Percentiles rank a stretch among this genome's conserved stretches.
Conservation (phyloP, 2,329 filamentous ascomycete species). For the Tolypocladium album region DNA sequence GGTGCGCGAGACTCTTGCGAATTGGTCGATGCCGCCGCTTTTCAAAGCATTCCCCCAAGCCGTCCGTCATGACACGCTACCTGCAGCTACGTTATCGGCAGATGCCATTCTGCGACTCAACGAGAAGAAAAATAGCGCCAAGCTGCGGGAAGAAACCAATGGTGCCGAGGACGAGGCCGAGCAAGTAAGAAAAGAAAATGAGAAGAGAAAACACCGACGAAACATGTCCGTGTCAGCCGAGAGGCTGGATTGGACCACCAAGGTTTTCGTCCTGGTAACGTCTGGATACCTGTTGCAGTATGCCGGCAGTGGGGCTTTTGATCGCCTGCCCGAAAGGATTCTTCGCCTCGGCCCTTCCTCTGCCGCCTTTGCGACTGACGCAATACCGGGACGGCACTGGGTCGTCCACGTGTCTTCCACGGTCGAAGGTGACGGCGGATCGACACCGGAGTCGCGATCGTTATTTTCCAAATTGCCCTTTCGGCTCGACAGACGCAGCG, state of each 20-base stretch:
- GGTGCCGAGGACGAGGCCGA: not conserved
- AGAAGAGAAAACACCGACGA: slow-evolving; percentile 37
- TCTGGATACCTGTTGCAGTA: slow-evolving; percentile 70
- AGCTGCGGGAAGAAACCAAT: slow-evolving; percentile 6
- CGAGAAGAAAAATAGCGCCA: slow-evolving; percentile 29
- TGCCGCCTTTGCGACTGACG: slow-evolving; percentile 69
- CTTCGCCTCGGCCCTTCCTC: slow-evolving; percentile 63
- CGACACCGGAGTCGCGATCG: slow-evolving; percentile 43
- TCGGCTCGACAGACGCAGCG: slow-evolving; percentile 43
- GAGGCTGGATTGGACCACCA: slow-evolving; percentile 56
- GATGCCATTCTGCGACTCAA: slow-evolving; percentile 58
- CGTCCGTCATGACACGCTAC: slow-evolving; percentile 61
- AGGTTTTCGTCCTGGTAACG: slow-evolving; percentile 61
- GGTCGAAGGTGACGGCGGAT: slow-evolving; percentile 46
- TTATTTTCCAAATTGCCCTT: slow-evolving; percentile 56
- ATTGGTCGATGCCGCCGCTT: slow-evolving; percentile 63
- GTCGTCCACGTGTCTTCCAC: slow-evolving; percentile 65
- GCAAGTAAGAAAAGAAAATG: slow-evolving; percentile 13
- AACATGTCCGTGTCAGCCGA: slow-evolving; percentile 27
- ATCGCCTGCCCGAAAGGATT: slow-evolving; percentile 64
- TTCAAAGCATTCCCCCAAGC: slow-evolving; percentile 84
- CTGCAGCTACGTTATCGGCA: slow-evolving; percentile 54
- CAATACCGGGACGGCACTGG: slow-evolving; percentile 71
- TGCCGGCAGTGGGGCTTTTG: slow-evolving; percentile 55
- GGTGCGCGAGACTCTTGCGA: slow-evolving; percentile 22